phyloP scores from a whole-genome alignment of 352 stramenopile species.

The Phytopythium mirpurense region DNA sequence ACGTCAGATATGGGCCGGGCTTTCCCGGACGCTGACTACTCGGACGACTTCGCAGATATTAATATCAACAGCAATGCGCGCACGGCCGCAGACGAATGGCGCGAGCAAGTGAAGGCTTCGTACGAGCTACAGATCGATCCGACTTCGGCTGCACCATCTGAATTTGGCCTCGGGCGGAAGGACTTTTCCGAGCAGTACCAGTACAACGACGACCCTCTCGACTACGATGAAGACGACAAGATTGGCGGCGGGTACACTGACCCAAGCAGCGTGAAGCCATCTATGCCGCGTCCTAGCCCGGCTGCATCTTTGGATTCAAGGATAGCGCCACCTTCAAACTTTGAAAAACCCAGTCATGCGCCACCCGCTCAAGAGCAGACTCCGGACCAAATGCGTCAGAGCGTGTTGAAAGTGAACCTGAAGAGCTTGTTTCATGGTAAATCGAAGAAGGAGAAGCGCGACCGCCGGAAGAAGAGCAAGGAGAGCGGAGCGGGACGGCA shows the following conservation, averaged over 20 bases:
- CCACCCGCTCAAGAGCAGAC: neutral
- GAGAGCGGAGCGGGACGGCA: neutral
- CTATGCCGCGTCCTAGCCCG: slow-evolving; percentile 2
- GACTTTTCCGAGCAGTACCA: slow-evolving; percentile 30
- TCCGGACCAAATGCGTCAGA: slow-evolving; percentile 4
- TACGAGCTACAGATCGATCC: slow-evolving; percentile 1
- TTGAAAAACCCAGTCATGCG: neutral
- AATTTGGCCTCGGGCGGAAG: slow-evolving; percentile 9
- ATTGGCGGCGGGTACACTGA: neutral
- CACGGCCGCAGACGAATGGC: slow-evolving; percentile 7
- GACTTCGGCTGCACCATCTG: neutral
- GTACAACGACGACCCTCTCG: slow-evolving; percentile 18
- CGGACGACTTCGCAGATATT: slow-evolving; percentile 3
- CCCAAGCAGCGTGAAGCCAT: neutral
- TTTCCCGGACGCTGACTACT: neutral
- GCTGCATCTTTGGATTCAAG: neutral
- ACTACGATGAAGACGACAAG: slow-evolving; percentile 20
- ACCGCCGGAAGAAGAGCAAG: slow-evolving; percentile 2
- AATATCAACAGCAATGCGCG: neutral
- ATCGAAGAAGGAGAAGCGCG: slow-evolving; percentile 11
- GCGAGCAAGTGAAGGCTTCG: slow-evolving; percentile 3
- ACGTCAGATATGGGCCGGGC: neutral
- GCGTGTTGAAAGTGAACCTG: slow-evolving; percentile 26
- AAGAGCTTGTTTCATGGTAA: slow-evolving; percentile 32
- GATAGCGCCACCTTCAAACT: neutral